phyloP scores from a whole-genome alignment of 441 rosid genomes.

The Metrosideros polymorpha region DNA sequence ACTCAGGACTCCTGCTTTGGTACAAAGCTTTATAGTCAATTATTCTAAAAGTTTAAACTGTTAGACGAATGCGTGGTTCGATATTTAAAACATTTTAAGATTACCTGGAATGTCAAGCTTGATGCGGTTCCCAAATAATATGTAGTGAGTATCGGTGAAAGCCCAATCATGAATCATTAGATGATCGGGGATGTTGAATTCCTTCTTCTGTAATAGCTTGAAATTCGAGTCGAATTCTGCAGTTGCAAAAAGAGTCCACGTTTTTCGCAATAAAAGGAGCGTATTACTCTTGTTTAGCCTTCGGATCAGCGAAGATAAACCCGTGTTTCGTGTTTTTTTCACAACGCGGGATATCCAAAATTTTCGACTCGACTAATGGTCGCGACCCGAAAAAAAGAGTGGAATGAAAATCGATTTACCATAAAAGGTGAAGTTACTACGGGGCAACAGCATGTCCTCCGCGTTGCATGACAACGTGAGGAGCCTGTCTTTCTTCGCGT shows the following conservation, averaged over 20 bases:
- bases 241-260: not conserved
- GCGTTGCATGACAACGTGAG: slow-evolving; percentile 73
- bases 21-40: fast-evolving
- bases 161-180: slow-evolving; percentile 97
- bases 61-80: not conserved
- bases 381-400: fast-evolving
- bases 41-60: not conserved
- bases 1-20: fast-evolving
- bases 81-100: not conserved
- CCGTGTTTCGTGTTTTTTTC: not conserved
- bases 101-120: slow-evolving; percentile 64
- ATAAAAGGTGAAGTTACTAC: slow-evolving; percentile 68
- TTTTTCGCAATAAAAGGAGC: not conserved
- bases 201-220: slow-evolving; percentile 37
- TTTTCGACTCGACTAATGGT: not conserved
- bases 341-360: fast-evolving
- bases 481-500: slow-evolving; percentile 44
- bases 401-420: slow-evolving; percentile 19
- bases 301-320: not conserved
- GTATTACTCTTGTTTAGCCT: not conserved
- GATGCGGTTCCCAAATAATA: slow-evolving; percentile 68
- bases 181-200: slow-evolving; percentile 61
- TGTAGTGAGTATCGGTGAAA: slow-evolving; percentile 63
- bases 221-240: slow-evolving; percentile 62
- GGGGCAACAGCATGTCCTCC: slow-evolving; percentile 82